phyloP scores from a whole-genome alignment of 2,329 filamentous ascomycete species.

The Tolypocladium nubicola region DNA sequence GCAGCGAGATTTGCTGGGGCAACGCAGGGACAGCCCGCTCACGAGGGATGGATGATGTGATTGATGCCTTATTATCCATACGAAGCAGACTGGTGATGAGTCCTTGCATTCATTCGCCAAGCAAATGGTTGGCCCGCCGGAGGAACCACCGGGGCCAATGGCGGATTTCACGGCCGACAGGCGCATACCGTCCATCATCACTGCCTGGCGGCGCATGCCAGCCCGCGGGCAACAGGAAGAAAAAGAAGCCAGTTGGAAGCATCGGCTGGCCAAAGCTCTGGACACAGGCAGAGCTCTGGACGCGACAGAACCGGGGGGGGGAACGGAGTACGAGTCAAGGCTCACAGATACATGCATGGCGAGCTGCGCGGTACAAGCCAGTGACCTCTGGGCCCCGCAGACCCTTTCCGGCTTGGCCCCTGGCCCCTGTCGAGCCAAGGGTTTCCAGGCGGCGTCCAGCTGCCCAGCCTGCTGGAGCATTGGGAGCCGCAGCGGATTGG shows the following conservation, averaged over 20 bases:
- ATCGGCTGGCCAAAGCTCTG: neutral
- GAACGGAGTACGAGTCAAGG: constrained; percentile 4
- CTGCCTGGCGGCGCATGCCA: neutral
- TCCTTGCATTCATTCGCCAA: too few species aligned
- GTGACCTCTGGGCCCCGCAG: neutral
- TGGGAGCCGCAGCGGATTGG: neutral
- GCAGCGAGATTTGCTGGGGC: neutral
- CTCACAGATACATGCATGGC: constrained; percentile 3
- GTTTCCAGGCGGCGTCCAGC: neutral
- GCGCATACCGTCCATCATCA: neutral
- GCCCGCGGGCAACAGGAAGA: neutral
- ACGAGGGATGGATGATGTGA: neutral
- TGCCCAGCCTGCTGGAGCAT: neutral
- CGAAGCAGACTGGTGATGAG: neutral
- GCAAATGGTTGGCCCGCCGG: too few species aligned
- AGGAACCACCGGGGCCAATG: neutral
- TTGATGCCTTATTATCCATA: neutral
- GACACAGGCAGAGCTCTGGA: neutral
- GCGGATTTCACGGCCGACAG: neutral
- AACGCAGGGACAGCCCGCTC: neutral
- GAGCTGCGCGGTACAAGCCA: neutral
- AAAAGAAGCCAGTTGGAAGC: neutral
- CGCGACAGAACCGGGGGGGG: neutral
- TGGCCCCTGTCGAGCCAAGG: neutral
- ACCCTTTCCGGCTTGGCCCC: neutral